A percentile compares a stretch with the other conserved stretches of the same genome.
These are phyloP conservation scores for Cyberlindnera japonica DNA, from an alignment of 805 yeast species.

Conservation along the genomic window DNA sequence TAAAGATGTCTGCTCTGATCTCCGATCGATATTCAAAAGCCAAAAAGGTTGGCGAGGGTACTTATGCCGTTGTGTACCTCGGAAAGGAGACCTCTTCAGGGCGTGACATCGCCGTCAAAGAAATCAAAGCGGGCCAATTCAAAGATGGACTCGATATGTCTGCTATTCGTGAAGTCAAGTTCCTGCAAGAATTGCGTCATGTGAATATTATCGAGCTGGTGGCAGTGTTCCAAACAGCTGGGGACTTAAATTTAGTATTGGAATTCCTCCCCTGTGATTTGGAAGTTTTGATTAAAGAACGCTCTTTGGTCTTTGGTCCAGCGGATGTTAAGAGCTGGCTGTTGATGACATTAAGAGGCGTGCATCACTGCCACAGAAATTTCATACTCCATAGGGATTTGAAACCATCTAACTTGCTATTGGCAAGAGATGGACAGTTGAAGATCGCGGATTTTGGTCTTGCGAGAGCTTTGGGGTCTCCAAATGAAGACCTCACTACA, in stretches of 20 bases:
- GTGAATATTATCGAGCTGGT: slow-evolving; percentile 80
- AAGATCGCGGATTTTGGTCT: slow-evolving; percentile 98
- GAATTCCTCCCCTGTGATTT: slow-evolving; percentile 92
- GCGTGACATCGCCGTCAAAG: slow-evolving; percentile 83
- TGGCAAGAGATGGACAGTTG: slow-evolving; percentile 83
- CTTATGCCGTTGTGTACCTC: slow-evolving; percentile 92
- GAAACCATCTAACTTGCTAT: slow-evolving; percentile 84
- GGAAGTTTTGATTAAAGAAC: slow-evolving; percentile 84
- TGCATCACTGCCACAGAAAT: slow-evolving; percentile 93
- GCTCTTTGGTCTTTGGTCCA: slow-evolving; percentile 67
- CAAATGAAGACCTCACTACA: slow-evolving; percentile 75
- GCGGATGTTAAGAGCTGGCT: slow-evolving; percentile 93
- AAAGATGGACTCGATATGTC: slow-evolving; percentile 98
- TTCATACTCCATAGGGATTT: slow-evolving; percentile 88
- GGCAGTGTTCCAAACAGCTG: slow-evolving; percentile 74
- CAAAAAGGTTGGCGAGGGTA: slow-evolving; percentile 96
- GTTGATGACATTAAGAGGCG: slow-evolving; percentile 89
- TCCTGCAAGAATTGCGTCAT: slow-evolving; percentile 75
- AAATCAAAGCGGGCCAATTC: slow-evolving; percentile 89
- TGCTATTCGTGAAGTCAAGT: slow-evolving; percentile 90
- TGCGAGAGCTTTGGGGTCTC: slow-evolving; percentile 79
- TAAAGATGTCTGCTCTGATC: background rate
- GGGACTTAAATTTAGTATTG: slow-evolving; percentile 74
- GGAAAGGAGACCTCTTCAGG: slow-evolving; percentile 60
- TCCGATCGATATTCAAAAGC: slow-evolving; percentile 36